These are phyloP conservation scores for Limtongia smithiae DNA, from an alignment of 805 yeast species.

Conservation along the genomic window DNA sequence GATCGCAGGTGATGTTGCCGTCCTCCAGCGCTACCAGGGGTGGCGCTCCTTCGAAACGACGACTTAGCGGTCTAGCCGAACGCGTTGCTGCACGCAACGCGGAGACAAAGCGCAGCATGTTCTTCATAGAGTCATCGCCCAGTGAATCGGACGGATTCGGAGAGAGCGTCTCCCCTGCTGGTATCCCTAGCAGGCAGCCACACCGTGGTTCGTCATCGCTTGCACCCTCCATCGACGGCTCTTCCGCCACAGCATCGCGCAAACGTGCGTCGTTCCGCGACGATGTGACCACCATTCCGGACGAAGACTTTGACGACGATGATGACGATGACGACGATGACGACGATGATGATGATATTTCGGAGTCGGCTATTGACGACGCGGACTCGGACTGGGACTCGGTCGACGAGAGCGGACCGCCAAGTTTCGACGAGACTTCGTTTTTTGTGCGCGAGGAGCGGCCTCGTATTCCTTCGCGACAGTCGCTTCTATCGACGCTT, in stretches of 20 bases:
- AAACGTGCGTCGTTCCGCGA: slow-evolving; percentile 26
- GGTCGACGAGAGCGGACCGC: slow-evolving; percentile 37
- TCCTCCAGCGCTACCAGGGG: background rate
- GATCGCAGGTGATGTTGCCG: no score
- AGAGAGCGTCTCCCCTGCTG: slow-evolving; percentile 27
- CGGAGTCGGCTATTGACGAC: slow-evolving; percentile 30
- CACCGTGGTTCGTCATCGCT: slow-evolving; percentile 1
- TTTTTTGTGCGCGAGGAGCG: slow-evolving; percentile 34
- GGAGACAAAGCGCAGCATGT: slow-evolving; percentile 34
- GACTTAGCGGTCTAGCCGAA: background rate
- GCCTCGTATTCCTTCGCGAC: slow-evolving; percentile 33
- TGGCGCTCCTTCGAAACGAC: background rate
- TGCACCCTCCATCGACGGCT: background rate
- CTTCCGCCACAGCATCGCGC: slow-evolving; percentile 1
- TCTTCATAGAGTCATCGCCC: slow-evolving; percentile 41
- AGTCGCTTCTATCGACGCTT: slow-evolving; percentile 41
- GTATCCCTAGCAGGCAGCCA: background rate
- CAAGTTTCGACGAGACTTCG: slow-evolving; percentile 34
- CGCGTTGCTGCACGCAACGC: background rate
- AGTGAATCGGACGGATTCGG: slow-evolving; percentile 37
- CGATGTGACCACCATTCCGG: slow-evolving; percentile 21
- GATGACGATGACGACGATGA: slow-evolving; percentile 20
- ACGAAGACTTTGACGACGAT: slow-evolving; percentile 10
- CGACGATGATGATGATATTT: slow-evolving; percentile 22
- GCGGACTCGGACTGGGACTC: slow-evolving; percentile 41